Evolutionary conservation across 805 yeast genomes (phyloP), one percentile per base, ranked within the genome.

Genomic region (Candida koratica): DNA sequence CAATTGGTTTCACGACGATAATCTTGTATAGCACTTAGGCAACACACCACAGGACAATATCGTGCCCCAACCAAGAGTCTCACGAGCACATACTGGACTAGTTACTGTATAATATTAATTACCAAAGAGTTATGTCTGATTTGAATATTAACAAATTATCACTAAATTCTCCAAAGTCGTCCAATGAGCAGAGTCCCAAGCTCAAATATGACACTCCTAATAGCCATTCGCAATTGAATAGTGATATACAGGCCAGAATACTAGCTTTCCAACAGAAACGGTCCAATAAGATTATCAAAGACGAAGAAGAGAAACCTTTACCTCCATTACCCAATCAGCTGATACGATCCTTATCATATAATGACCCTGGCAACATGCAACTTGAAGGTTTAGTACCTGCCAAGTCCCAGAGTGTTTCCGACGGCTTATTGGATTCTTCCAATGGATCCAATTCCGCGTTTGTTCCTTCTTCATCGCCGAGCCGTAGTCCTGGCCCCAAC

Each of bases 211-310:
- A 36, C 24, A 41, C 47, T 25, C 45, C 50, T 5, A 23, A 34
- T 12, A 36, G 26, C 25, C 43, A 36, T 17, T 41, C 15, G 22
- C 58, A 48, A 31, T 33, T 81, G 34, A 79, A 73, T 48, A 81
- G 93, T 8, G 90, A 84, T 44, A 74, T 87, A 26, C 96, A 88
- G 57, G 96, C 96, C 1, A 69, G 93, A 44, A 71, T 89, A 24
- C 63, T 84, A 56, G 96, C 95, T 0, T 84, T 89, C 49, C 96
- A 88, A 57, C 87, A 85, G 45, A 79, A 82, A 51, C 73, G 96
- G 47, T 42, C 58, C 11, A 34, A 28, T 17, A 43, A 39, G 11
- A 29, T 23, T 14, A 28, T 43, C 25, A 19, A 32, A 29, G 18
- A 33, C 23, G 25, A 15, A 22, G 17, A 28, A 10, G 41, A 45